Evolutionary conservation across 768 basidiomycete genomes (phyloP).

Genomic region (Pleurotus tuber-regium): DNA sequence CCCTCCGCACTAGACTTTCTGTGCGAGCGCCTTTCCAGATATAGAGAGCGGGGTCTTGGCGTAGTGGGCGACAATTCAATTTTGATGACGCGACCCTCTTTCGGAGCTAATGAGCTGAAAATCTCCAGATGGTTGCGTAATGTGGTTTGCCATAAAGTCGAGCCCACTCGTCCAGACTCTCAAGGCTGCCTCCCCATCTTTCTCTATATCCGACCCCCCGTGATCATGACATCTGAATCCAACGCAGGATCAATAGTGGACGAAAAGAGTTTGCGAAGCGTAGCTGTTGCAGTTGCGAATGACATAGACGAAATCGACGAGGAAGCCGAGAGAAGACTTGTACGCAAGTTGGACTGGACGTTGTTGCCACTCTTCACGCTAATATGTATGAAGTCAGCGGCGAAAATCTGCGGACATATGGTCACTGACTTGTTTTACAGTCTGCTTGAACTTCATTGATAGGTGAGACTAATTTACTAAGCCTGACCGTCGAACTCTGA

Average conservation of each 20-base stretch:
- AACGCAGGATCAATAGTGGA: neutral
- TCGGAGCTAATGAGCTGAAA: neutral
- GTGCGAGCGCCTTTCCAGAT: no score
- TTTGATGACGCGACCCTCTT: neutral
- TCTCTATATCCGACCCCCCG: neutral
- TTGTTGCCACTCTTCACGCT: slow-evolving; percentile 37
- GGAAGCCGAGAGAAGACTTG: slow-evolving; percentile 29
- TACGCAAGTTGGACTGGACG: slow-evolving; percentile 32
- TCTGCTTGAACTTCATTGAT: slow-evolving; percentile 38
- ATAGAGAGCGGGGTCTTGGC: neutral
- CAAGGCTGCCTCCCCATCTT: neutral
- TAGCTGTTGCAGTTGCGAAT: neutral
- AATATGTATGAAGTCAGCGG: slow-evolving; percentile 29
- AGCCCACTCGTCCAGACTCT: no score
- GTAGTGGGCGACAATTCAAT: neutral
- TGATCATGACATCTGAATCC: slow-evolving; percentile 1
- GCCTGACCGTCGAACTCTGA: no score
- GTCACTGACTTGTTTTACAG: slow-evolving; percentile 16
- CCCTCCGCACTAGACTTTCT: no score
- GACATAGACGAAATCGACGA: slow-evolving; percentile 24
- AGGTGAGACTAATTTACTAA: slow-evolving; percentile 25
- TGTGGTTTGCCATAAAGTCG: no score
- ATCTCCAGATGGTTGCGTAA: no score
- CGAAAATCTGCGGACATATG: neutral
- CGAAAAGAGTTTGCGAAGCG: slow-evolving; percentile 4